Evolutionary conservation across 164 flowering plant species (phyloP).

Genomic region (Annona cherimola): DNA sequence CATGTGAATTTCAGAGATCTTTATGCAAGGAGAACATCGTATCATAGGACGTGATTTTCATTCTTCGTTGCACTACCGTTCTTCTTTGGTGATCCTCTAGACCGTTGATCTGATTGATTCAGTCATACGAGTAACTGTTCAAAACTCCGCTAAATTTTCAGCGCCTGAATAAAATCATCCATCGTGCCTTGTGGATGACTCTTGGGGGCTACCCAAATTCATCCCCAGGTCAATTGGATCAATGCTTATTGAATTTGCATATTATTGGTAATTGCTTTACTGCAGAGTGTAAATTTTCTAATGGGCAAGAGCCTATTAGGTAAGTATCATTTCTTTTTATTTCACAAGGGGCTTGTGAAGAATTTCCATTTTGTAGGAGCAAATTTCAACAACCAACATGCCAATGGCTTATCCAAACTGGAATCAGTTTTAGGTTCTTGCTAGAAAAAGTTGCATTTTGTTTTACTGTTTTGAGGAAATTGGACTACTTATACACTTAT

Average conservation of each 20-base stretch:
- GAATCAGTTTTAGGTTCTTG: constrained; percentile 80
- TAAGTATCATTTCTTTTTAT: not conserved
- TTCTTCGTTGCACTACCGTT: not conserved
- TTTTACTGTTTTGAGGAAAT: not conserved
- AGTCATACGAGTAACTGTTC: not conserved
- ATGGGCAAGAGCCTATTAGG: not conserved
- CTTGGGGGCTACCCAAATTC: no score
- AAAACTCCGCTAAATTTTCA: no score
- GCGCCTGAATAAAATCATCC: no score
- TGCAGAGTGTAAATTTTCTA: not conserved
- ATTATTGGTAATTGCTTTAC: not conserved
- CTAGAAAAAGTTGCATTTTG: not conserved
- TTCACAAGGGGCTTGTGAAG: not conserved
- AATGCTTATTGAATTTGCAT: not conserved
- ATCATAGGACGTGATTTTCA: not conserved
- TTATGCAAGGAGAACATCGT: not conserved
- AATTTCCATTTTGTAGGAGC: constrained; percentile 45
- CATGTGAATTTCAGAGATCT: not conserved
- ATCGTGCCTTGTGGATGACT: no score
- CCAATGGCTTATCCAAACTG: constrained; percentile 72
- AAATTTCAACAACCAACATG: constrained; percentile 40
- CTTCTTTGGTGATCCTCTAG: not conserved
- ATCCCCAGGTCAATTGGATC: not conserved
- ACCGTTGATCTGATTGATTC: not conserved
- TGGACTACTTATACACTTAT: not conserved